These are phyloP conservation scores for Cardamine resedifolia DNA, from an alignment of 345 rosid species.

Conservation along the genomic window DNA sequence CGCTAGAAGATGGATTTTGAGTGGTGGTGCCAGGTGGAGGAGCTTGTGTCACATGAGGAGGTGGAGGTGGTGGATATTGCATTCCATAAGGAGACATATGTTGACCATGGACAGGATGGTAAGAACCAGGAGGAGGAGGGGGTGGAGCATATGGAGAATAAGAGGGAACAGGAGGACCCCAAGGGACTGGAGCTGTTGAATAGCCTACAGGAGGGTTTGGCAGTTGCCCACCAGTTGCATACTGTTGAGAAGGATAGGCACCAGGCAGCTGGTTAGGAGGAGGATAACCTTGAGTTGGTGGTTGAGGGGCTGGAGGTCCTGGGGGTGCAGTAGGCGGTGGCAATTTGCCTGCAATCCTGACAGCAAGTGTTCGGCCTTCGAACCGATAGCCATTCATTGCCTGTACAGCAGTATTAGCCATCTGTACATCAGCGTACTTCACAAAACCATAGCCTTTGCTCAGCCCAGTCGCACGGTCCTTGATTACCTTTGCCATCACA, in stretches of 20 bases:
- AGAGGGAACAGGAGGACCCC: slow-evolving; percentile 91
- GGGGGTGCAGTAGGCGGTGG: slow-evolving; percentile 84
- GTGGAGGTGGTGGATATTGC: slow-evolving; percentile 65
- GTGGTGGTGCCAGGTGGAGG: slow-evolving; percentile 66
- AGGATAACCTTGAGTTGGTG: slow-evolving; percentile 57
- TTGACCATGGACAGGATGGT: slow-evolving; percentile 78
- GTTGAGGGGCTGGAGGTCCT: slow-evolving; percentile 63
- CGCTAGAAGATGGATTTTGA: slow-evolving; percentile 53
- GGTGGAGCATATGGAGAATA: slow-evolving; percentile 82
- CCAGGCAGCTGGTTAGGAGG: slow-evolving; percentile 62
- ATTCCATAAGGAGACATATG: slow-evolving; percentile 89
- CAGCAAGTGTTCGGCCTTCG: slow-evolving; percentile 88
- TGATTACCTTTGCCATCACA: slow-evolving; percentile 96
- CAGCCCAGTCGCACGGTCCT: slow-evolving; percentile 71
- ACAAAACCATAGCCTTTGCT: slow-evolving; percentile 97
- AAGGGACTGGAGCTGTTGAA: slow-evolving; percentile 67
- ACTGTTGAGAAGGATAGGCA: slow-evolving; percentile 79
- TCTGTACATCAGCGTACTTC: slow-evolving; percentile 80
- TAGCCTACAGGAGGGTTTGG: slow-evolving; percentile 57
- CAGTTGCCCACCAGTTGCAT: slow-evolving; percentile 69
- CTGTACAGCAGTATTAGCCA: slow-evolving; percentile 82
- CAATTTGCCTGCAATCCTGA: slow-evolving; percentile 94
- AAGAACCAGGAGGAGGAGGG: slow-evolving; percentile 81
- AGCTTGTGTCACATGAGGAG: slow-evolving; percentile 50
- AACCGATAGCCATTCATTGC: slow-evolving; percentile 85